Base-by-base conservation (phyloP, 176 grass and related monocot species). In the Lolium multiflorum region DNA sequence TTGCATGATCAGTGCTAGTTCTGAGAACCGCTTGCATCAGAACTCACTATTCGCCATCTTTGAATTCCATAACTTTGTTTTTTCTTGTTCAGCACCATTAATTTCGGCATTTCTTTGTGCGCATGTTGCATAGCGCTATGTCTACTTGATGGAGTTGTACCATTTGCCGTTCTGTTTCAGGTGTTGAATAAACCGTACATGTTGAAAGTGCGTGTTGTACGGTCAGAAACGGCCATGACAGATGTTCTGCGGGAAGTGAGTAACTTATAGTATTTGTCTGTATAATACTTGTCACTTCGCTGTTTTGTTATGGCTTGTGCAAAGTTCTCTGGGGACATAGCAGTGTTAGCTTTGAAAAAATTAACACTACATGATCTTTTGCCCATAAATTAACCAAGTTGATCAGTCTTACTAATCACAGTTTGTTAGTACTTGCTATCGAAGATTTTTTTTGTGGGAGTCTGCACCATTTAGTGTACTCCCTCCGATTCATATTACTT, bases 221-320 rank as follows among this genome's bases (percentile, higher is more conserved):
- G 78, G 41, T 81, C 80, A 60, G 91, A 95, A 95, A 98, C 96
- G 71, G 96, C 96, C n/a, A 92, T 98, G 93, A 94, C 89, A 47
- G 96, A 98, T 91, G 96, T 98, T 87, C 86, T 95, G 58, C 90
- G 91, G 67, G 93, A 98, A 85, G 93, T 95, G 63, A 89, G 87
- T 90, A 82, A 73, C 49, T 87, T 7, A 56, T 7, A 58, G 54
- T 71, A 72, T 46, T 63, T 67, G 59, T 82, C 16, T 54, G 13
- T 77, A 14, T 65, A 41, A 39, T 74, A 38, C 68, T 6, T 39
- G 16, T n/a, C 6, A 31, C 14, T 47, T 83, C 20, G 18, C 11
- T 59, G 10, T 83, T 80, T 89, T 74, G 4, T 88, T 28, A 61
- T 57, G 28, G 9, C 18, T 2, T 57, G 22, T 55, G 37, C 54